Evolutionary conservation across 2,329 filamentous ascomycete species (phyloP).

Genomic region (Fusarium odoratissimum): DNA sequence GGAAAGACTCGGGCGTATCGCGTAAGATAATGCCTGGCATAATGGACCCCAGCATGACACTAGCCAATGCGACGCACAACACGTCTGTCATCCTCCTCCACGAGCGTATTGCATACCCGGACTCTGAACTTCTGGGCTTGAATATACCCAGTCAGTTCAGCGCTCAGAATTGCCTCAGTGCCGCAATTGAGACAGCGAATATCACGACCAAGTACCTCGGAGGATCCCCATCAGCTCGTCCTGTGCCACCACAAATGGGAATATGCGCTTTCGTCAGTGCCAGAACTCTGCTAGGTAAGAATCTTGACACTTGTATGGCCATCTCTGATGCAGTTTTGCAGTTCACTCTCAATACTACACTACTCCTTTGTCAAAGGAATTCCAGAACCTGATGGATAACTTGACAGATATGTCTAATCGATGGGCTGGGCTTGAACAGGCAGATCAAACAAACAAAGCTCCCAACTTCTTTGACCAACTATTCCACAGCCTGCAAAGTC

Average conservation of each 20-base stretch:
- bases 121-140: background rate
- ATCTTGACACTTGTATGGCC: rapidly evolving
- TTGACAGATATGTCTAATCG: background rate
- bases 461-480: background rate
- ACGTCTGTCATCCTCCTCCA: background rate
- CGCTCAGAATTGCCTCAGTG: background rate
- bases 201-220: background rate
- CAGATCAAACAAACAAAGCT: background rate
- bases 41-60: background rate
- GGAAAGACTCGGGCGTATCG: background rate
- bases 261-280: background rate
- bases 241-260: background rate
- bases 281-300: background rate
- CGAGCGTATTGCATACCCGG: background rate
- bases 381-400: background rate
- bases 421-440: background rate
- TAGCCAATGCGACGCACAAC: background rate
- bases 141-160: background rate
- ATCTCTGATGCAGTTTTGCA: background rate
- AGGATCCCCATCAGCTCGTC: background rate
- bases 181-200: background rate
- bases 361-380: background rate
- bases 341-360: background rate
- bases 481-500: background rate
- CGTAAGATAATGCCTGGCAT: background rate